A percentile compares a stretch with the other conserved stretches of the same genome.
phyloP scores from a whole-genome alignment of 2,329 filamentous ascomycete species.

The Ophiostoma angusticollis region DNA sequence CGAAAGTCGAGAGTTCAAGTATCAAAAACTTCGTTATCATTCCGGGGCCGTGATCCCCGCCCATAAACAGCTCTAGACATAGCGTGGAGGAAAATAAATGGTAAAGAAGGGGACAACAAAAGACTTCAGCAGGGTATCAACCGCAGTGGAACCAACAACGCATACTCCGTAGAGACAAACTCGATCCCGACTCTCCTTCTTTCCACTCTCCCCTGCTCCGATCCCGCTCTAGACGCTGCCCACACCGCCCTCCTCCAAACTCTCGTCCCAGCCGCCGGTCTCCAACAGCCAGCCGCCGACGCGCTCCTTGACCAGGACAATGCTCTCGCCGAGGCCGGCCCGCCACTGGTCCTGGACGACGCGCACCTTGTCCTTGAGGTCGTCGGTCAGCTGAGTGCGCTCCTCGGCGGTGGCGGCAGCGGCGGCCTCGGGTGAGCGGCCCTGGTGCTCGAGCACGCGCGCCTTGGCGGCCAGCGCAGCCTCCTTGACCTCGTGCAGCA shows the following conservation, averaged over 20 bases:
- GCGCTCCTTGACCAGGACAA: conserved; percentile 60
- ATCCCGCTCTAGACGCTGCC: conserved; percentile 27
- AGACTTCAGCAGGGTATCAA: no score
- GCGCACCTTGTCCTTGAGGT: conserved; percentile 85
- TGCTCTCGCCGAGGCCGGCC: conserved; percentile 67
- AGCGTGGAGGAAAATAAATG: no score
- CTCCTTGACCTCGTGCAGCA: conserved; percentile 82
- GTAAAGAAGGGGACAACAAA: no score
- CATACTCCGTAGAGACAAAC: neutral
- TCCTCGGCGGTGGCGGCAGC: conserved; percentile 48
- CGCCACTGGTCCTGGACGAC: conserved; percentile 86
- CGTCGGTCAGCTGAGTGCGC: conserved; percentile 60
- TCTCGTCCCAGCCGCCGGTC: conserved; percentile 81
- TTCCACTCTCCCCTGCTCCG: no score
- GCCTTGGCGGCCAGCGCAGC: conserved; percentile 59
- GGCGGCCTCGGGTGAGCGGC: conserved; percentile 22
- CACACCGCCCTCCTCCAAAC: conserved; percentile 45
- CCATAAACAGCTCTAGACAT: no score
- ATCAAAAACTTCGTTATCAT: no score
- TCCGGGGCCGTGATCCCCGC: no score
- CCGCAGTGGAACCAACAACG: neutral
- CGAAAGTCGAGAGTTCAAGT: no score
- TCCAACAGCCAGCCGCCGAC: conserved; percentile 61
- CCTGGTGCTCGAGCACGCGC: conserved; percentile 18
- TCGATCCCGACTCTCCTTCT: no score